Percentiles rank a stretch among this genome's conserved stretches.
phyloP scores from a whole-genome alignment of 1,139 yeast species.

The Protomyces pachydermus region DNA sequence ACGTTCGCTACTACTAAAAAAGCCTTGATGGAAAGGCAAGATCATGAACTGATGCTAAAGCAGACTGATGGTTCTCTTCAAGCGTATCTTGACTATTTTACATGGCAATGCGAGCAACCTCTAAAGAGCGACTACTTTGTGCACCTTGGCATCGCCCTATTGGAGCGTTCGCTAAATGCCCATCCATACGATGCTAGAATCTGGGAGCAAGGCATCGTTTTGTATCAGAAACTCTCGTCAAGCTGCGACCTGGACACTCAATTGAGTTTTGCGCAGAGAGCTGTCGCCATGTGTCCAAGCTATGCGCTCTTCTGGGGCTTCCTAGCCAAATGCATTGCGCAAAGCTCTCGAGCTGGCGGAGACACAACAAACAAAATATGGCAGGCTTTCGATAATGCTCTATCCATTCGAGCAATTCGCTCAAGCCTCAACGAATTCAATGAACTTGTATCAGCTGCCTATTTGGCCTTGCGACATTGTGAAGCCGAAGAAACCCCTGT shows the following conservation, averaged over 20 bases:
- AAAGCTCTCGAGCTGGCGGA: background rate
- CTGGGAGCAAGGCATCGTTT: background rate
- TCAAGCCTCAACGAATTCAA: background rate
- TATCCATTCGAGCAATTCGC: background rate
- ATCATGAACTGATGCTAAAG: conserved; percentile 34
- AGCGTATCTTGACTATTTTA: conserved; percentile 39
- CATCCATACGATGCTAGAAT: background rate
- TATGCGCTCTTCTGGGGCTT: background rate
- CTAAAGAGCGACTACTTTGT: too few species aligned
- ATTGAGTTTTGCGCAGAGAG: background rate
- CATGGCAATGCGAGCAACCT: conserved; percentile 33
- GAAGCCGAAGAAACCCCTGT: background rate
- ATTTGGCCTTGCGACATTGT: background rate
- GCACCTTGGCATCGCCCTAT: background rate
- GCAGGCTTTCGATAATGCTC: background rate
- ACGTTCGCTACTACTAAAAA: conserved; percentile 40
- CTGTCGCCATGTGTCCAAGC: background rate
- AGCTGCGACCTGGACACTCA: background rate
- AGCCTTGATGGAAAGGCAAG: conserved; percentile 32
- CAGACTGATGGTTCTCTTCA: conserved; percentile 30
- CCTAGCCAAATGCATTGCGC: background rate
- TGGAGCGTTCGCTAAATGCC: conserved; percentile 16
- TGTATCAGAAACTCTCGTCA: background rate
- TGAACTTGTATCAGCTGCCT: background rate
- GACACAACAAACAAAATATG: background rate